phyloP scores from a whole-genome alignment of 192 early-diverging fungal species.

The Geranomyces michiganensis region DNA sequence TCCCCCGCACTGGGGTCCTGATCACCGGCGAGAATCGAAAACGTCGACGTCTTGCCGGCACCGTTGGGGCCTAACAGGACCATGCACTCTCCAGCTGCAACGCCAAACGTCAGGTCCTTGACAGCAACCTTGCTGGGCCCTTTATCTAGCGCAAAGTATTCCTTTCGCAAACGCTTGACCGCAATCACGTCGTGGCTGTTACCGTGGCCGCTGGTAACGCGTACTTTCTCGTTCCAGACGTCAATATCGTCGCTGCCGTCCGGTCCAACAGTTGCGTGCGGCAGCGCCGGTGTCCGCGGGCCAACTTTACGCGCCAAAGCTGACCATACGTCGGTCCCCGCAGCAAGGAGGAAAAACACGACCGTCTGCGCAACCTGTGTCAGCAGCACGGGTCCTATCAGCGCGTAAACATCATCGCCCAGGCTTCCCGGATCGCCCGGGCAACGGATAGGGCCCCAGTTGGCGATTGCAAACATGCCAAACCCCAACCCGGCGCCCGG shows the following conservation, averaged over 20 bases:
- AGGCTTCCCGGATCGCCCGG: neutral
- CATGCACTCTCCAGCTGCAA: slow-evolving; percentile 53
- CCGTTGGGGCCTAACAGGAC: slow-evolving; percentile 63
- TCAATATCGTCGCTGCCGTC: neutral
- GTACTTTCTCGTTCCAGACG: neutral
- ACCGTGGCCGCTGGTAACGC: neutral
- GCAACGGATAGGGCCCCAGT: neutral
- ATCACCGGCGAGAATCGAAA: slow-evolving; percentile 20
- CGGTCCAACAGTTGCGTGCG: neutral
- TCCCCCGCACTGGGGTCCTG: slow-evolving; percentile 17
- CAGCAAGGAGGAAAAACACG: neutral
- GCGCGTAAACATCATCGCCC: neutral
- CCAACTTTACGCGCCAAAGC: neutral
- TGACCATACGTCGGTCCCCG: neutral
- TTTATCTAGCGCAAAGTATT: neutral
- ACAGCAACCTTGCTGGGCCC: slow-evolving; percentile 16
- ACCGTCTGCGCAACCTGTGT: slow-evolving; percentile 8
- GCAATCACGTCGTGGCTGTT: slow-evolving; percentile 10
- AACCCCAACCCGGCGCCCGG: neutral
- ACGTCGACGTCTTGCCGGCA: slow-evolving; percentile 37
- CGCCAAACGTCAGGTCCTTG: slow-evolving; percentile 46
- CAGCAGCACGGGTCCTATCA: neutral
- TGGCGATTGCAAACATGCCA: neutral
- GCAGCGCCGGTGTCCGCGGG: neutral
- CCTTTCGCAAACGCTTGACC: neutral